These are phyloP conservation scores for Eucalyptus marginata DNA, from an alignment of 345 rosid genomes.

Conservation along the genomic window DNA sequence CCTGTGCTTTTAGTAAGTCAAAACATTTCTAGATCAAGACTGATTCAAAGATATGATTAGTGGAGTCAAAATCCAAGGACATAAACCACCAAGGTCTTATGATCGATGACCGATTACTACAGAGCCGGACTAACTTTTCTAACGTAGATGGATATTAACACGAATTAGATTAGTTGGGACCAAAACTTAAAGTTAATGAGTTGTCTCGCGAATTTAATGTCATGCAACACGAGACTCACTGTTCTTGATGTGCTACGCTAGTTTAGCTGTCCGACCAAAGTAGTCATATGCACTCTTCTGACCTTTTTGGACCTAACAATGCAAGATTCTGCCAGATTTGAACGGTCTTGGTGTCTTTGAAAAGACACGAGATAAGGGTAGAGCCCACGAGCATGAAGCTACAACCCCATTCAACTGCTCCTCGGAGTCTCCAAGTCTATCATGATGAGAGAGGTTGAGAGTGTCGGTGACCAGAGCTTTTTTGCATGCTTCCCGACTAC, in stretches of 20 bases:
- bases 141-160: neutral
- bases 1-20: neutral
- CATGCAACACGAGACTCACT: neutral
- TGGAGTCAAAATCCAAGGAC: neutral
- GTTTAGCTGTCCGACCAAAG: neutral
- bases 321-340: neutral
- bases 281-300: neutral
- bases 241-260: neutral
- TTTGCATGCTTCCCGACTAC: neutral
- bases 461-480: neutral
- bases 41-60: neutral
- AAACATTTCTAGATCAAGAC: neutral
- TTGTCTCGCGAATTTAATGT: neutral
- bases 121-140: neutral
- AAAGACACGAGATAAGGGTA: neutral
- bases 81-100: neutral
- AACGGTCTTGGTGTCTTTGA: neutral
- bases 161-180: neutral
- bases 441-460: neutral
- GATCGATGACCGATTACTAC: neutral
- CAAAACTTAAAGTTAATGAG: neutral
- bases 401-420: neutral
- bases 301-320: neutral
- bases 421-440: neutral
- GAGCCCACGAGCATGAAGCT: neutral